phyloP scores from a whole-genome alignment of 257 asterid species.

The Prunella vulgaris region DNA sequence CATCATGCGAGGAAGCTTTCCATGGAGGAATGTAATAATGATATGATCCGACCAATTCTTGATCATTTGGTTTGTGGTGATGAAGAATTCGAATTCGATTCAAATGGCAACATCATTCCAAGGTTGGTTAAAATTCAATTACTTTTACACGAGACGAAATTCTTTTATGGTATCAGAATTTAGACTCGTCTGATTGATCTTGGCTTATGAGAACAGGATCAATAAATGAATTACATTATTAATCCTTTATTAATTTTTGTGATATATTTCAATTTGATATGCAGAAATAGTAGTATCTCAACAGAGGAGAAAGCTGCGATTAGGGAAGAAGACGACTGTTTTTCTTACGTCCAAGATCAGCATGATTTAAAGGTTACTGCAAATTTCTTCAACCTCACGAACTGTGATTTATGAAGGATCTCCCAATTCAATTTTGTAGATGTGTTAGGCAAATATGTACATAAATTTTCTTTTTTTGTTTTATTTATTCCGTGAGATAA shows the following conservation, averaged over 20 bases:
- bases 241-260: neutral
- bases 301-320: constrained; percentile 31
- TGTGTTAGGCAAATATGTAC: constrained; percentile 12
- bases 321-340: constrained; percentile 39
- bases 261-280: neutral
- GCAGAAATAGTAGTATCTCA: constrained; percentile 32
- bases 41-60: constrained; percentile 37
- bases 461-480: neutral
- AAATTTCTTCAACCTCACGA: constrained; percentile 42
- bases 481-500: neutral
- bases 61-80: constrained; percentile 38
- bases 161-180: neutral
- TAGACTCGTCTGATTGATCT: no score
- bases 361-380: constrained; percentile 41
- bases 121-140: constrained; percentile 30
- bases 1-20: constrained; percentile 20
- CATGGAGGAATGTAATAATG: constrained; percentile 36
- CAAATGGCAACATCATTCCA: constrained; percentile 31
- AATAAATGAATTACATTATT: neutral
- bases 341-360: constrained; percentile 33
- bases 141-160: no score
- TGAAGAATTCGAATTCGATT: constrained; percentile 42
- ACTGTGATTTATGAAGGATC: constrained; percentile 32
- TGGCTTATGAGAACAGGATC: no score
- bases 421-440: constrained; percentile 21